Percentiles rank a stretch among this genome's conserved stretches.
These are phyloP conservation scores for Myriosclerotinia scirpicola DNA, from an alignment of 2,329 filamentous ascomycete genomes.

Conservation along the genomic window DNA sequence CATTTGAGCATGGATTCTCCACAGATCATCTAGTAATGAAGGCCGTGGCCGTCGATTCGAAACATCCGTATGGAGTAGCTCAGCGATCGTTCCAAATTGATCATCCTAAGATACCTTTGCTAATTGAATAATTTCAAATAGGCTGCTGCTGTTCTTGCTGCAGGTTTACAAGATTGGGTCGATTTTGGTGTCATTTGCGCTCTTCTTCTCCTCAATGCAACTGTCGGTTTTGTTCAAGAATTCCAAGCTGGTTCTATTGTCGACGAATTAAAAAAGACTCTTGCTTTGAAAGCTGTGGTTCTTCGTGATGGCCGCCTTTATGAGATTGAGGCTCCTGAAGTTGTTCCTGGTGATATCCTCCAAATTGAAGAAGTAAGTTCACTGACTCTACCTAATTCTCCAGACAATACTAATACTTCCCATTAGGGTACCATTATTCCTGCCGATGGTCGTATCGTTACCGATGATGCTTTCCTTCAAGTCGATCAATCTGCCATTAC, in stretches of 20 bases:
- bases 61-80: background rate
- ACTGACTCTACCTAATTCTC: background rate
- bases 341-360: constrained; percentile 87
- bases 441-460: constrained; percentile 83
- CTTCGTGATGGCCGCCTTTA: constrained; percentile 75
- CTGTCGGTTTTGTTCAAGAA: constrained; percentile 85
- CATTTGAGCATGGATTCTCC: constrained; percentile 16
- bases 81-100: background rate
- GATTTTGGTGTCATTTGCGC: constrained; percentile 91
- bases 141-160: constrained; percentile 73
- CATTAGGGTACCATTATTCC: constrained; percentile 78
- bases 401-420: constrained; percentile 24
- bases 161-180: constrained; percentile 84
- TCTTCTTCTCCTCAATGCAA: constrained; percentile 79
- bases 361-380: constrained; percentile 71
- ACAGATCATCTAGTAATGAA: constrained; percentile 1
- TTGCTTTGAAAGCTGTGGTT: constrained; percentile 84
- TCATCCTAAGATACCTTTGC: background rate
- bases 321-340: constrained; percentile 78
- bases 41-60: constrained; percentile 7
- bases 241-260: constrained; percentile 88
- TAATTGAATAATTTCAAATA: constrained; percentile 31
- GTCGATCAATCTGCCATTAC: constrained; percentile 92
- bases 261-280: constrained; percentile 86
- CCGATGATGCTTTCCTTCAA: constrained; percentile 80